Evolutionary conservation across 2,329 filamentous ascomycete species (phyloP).

Genomic region (Cercospora sp.): DNA sequence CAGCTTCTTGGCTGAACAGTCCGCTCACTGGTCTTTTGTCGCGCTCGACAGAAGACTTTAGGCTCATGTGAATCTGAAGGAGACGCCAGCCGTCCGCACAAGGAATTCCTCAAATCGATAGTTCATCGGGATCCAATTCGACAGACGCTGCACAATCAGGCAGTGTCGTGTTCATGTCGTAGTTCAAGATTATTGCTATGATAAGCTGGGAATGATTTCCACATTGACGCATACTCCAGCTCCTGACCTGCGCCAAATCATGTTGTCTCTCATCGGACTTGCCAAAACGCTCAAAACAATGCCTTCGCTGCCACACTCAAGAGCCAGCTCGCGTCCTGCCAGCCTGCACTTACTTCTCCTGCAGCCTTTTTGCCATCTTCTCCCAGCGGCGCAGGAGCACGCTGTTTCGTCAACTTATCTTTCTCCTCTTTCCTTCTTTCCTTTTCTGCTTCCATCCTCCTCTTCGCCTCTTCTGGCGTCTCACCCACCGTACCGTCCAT

Average conservation of each 20-base stretch:
- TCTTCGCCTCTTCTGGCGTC: conserved; percentile 33
- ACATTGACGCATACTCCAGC: background rate
- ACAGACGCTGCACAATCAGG: background rate
- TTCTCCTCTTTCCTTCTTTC: conserved; percentile 40
- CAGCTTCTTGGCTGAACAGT: background rate
- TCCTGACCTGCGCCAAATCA: background rate
- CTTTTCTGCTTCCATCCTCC: conserved; percentile 39
- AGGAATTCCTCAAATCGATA: background rate
- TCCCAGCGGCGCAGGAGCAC: conserved; percentile 35
- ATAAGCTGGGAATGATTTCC: background rate
- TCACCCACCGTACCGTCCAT: conserved; percentile 35
- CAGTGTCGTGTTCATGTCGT: background rate
- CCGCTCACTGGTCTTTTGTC: background rate
- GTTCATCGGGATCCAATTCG: background rate
- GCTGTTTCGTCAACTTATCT: conserved; percentile 28
- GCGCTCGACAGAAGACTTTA: background rate
- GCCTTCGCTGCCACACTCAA: conserved; percentile 55
- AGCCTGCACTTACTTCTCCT: conserved; percentile 49
- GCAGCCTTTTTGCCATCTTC: conserved; percentile 41
- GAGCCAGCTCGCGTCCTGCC: conserved; percentile 61
- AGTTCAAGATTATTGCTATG: background rate
- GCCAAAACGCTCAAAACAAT: conserved; percentile 28
- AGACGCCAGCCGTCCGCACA: background rate
- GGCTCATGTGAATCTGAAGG: no score
- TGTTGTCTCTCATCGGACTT: background rate